These are phyloP conservation scores for Penicillium oxalicum DNA, from an alignment of 2,329 filamentous ascomycete genomes.

Conservation along the genomic window DNA sequence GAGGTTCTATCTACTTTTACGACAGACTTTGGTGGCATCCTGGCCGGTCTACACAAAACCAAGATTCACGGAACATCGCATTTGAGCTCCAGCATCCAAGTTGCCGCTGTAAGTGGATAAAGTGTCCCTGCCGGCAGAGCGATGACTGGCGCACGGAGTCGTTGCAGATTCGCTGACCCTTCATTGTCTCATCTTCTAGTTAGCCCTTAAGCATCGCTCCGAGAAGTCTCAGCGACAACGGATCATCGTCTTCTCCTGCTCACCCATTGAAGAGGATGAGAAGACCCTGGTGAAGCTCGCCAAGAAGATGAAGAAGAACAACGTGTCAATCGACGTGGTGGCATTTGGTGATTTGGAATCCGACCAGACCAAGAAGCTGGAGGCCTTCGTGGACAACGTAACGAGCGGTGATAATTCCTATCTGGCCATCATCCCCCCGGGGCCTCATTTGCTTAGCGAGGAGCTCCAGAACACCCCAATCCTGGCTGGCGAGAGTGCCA, in stretches of 20 bases:
- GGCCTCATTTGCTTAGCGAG: conserved; percentile 86
- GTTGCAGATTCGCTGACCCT: background rate
- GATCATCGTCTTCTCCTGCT: conserved; percentile 96
- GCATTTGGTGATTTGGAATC: conserved; percentile 91
- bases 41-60: conserved; percentile 85
- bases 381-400: conserved; percentile 87
- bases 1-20: conserved; percentile 96
- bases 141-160: background rate
- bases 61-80: conserved; percentile 89
- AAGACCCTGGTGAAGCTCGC: conserved; percentile 83
- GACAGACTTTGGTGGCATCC: conserved; percentile 89
- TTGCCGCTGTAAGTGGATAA: conserved; percentile 69
- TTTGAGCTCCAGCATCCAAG: conserved; percentile 88
- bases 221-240: conserved; percentile 96
- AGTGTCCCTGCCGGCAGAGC: background rate
- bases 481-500: conserved; percentile 72
- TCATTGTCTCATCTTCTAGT: conserved; percentile 46
- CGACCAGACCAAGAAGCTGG: conserved; percentile 81
- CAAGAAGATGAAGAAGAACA: conserved; percentile 98
- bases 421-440: conserved; percentile 83
- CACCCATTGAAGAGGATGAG: conserved; percentile 81
- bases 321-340: conserved; percentile 88
- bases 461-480: conserved; percentile 86
- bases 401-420: conserved; percentile 88
- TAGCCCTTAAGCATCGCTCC: conserved; percentile 94